These are phyloP conservation scores for Arabidopsis suecica DNA, from an alignment of 345 rosid genomes.

Conservation along the genomic window DNA sequence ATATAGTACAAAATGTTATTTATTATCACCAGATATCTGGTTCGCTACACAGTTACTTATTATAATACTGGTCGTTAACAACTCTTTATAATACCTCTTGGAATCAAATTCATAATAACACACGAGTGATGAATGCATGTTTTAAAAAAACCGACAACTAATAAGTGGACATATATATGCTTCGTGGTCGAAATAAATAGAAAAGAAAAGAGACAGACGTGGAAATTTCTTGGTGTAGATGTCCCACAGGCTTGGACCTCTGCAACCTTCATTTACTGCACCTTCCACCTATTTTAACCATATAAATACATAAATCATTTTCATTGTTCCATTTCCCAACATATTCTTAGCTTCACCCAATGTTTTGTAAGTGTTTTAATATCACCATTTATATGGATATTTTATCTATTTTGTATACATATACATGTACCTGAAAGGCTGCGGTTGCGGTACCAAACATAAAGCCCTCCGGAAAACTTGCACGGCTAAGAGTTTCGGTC, in stretches of 20 bases:
- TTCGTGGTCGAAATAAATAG: background rate
- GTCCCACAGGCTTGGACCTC: slow-evolving; percentile 59
- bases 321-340: background rate
- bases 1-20: background rate
- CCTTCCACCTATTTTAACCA: slow-evolving; percentile 47
- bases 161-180: background rate
- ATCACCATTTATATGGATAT: background rate
- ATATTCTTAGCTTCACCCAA: background rate
- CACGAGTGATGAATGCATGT: background rate
- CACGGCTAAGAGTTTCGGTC: slow-evolving; percentile 44
- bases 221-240: slow-evolving; percentile 36
- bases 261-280: slow-evolving; percentile 50
- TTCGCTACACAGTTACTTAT: background rate
- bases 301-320: background rate
- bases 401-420: background rate
- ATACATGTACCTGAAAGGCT: slow-evolving; percentile 44
- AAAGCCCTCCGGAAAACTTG: slow-evolving; percentile 47
- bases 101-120: background rate
- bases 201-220: slow-evolving; percentile 31
- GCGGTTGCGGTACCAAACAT: slow-evolving; percentile 50
- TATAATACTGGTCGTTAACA: background rate
- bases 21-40: background rate
- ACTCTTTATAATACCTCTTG: background rate
- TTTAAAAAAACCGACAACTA: background rate
- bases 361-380: background rate